Percentiles rank a stretch among this genome's conserved stretches.
These are phyloP conservation scores for Chaetomium sp. DNA, from an alignment of 2,329 filamentous ascomycete species.

Conservation along the genomic window DNA sequence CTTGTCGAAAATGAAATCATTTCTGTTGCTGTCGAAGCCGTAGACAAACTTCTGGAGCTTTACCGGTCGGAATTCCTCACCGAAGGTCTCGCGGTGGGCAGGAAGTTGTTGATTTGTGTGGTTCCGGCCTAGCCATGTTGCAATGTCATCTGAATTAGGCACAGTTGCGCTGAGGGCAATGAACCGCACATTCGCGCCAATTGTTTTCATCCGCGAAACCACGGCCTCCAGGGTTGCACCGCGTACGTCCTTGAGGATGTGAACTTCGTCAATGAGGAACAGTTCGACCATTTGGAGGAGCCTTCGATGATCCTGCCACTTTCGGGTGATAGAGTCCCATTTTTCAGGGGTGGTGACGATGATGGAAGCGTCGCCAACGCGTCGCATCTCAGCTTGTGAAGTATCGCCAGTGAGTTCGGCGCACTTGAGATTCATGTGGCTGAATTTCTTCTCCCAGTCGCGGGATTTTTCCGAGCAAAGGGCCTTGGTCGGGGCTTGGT, in stretches of 20 bases:
- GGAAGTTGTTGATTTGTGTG: conserved; percentile 61
- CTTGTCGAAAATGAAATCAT: conserved; percentile 79
- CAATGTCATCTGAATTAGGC: conserved; percentile 79
- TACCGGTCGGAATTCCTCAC: conserved; percentile 79
- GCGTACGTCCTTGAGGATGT: conserved; percentile 78
- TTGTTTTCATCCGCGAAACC: conserved; percentile 84
- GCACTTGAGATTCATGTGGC: conserved; percentile 65
- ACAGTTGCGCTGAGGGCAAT: conserved; percentile 82
- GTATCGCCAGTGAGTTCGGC: conserved; percentile 84
- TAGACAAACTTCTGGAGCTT: conserved; percentile 75
- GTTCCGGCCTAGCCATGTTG: conserved; percentile 74
- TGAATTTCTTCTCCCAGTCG: conserved; percentile 79
- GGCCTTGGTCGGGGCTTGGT: conserved; percentile 83
- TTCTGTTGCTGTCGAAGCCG: conserved; percentile 64
- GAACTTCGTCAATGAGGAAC: conserved; percentile 85
- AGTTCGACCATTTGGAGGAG: conserved; percentile 75
- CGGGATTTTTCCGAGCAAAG: conserved; percentile 74
- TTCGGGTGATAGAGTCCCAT: conserved; percentile 86
- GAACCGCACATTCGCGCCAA: conserved; percentile 74
- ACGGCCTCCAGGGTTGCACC: conserved; percentile 82
- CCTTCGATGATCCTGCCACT: conserved; percentile 79
- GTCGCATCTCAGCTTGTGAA: conserved; percentile 64
- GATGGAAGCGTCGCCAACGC: conserved; percentile 73
- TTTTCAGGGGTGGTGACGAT: conserved; percentile 90
- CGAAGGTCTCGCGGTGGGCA: conserved; percentile 69